Evolutionary conservation across 768 basidiomycete species (phyloP).

Genomic region (Mycena pura): DNA sequence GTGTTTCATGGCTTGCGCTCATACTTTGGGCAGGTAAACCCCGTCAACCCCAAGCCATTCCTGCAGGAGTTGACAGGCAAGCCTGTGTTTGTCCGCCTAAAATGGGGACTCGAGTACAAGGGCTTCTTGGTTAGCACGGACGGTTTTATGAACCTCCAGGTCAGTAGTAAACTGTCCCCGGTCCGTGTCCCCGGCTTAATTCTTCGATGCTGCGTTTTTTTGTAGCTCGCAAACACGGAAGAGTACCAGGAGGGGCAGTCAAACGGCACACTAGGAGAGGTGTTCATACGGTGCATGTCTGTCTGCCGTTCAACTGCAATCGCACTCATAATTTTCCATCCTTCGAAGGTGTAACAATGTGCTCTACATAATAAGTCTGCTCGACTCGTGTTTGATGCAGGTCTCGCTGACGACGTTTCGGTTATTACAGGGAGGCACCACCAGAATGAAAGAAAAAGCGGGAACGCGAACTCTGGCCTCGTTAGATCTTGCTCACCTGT

Average conservation of each 20-base stretch:
- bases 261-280: constrained; percentile 96
- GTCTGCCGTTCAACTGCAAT: constrained; percentile 1
- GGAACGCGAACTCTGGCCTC: background rate
- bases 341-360: constrained; percentile 88
- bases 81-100: constrained; percentile 91
- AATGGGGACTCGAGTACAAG: constrained; percentile 99
- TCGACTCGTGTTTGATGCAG: constrained; percentile 11
- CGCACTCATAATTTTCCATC: constrained; percentile 21
- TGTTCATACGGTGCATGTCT: constrained; percentile 87
- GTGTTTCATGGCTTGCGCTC: constrained; percentile 2
- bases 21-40: constrained; percentile 64
- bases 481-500: background rate
- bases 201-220: background rate
- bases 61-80: constrained; percentile 98
- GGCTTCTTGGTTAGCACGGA: constrained; percentile 99
- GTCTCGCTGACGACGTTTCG: constrained; percentile 33
- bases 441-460: constrained; percentile 44
- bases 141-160: constrained; percentile 99
- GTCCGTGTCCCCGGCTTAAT: no score
- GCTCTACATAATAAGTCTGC: constrained; percentile 87
- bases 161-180: constrained; percentile 41
- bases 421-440: constrained; percentile 76
- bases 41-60: constrained; percentile 99
- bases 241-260: constrained; percentile 97
- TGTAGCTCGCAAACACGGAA: constrained; percentile 96